These are phyloP conservation scores for Annulohypoxylon bovei DNA, from an alignment of 495 filamentous ascomycete species.

Conservation along the genomic window DNA sequence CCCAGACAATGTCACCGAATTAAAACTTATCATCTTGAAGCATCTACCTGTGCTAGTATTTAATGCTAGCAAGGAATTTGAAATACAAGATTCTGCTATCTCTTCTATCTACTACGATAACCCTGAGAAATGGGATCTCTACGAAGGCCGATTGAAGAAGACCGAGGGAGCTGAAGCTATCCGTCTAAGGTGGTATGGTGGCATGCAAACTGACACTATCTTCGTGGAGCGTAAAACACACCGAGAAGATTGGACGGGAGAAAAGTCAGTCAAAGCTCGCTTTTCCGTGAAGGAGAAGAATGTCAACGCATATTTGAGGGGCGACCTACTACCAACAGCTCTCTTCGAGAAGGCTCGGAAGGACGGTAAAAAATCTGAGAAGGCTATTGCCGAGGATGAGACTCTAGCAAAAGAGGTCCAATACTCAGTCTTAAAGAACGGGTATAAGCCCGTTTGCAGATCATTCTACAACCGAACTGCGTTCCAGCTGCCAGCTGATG, in stretches of 20 bases:
- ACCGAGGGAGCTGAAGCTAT: slow-evolving; percentile 98
- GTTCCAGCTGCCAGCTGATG: slow-evolving; percentile 96
- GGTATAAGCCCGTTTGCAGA: slow-evolving; percentile 84
- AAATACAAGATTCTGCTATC: slow-evolving; percentile 87
- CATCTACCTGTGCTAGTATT: slow-evolving; percentile 97
- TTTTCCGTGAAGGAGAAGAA: slow-evolving; percentile 97
- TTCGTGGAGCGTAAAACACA: slow-evolving; percentile 99
- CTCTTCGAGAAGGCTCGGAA: slow-evolving; percentile 95
- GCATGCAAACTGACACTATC: slow-evolving; percentile 91
- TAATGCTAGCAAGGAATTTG: slow-evolving; percentile 97
- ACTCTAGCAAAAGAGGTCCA: slow-evolving; percentile 91
- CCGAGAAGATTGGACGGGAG: slow-evolving; percentile 98
- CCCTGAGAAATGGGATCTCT: slow-evolving; percentile 89
- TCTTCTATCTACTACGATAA: slow-evolving; percentile 99
- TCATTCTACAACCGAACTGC: slow-evolving; percentile 98
- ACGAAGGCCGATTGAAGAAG: slow-evolving; percentile 94
- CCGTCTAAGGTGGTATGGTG: slow-evolving; percentile 96
- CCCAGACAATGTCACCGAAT: slow-evolving; percentile 96
- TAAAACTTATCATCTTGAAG: slow-evolving; percentile 97
- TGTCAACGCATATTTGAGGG: slow-evolving; percentile 86
- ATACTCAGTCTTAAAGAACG: slow-evolving; percentile 86
- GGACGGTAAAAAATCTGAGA: slow-evolving; percentile 89
- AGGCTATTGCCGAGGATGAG: slow-evolving; percentile 90
- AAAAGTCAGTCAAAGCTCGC: slow-evolving; percentile 97
- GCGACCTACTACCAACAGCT: slow-evolving; percentile 79